Base-by-base conservation (phyloP, 2,329 filamentous ascomycete species). In the Colletotrichum karsti region DNA sequence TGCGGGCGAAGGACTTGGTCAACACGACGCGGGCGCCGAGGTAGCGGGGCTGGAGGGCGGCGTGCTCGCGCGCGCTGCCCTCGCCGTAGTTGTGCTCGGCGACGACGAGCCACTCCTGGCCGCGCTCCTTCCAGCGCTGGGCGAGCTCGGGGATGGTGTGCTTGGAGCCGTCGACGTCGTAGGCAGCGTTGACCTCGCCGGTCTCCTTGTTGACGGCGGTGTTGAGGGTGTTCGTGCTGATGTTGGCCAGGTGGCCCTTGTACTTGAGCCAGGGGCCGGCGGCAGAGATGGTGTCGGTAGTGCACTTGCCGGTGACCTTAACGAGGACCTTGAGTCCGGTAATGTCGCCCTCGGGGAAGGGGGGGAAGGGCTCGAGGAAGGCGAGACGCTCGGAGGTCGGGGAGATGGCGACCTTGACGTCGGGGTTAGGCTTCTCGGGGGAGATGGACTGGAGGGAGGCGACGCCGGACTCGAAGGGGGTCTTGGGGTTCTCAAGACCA, bases 231-330 rank as follows among this genome's bases (percentile, higher is more conserved):
- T 99, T 99, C 77, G 94, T 94, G 74, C 91, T 93, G 80, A 99
- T 99, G 85, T 99, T 99, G 79, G 96, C 94, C 70, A 99, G 89
- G 81, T 99, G 96, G 70, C 96, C 96, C 87, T 98, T 98, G 90
- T 98, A 99, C 83, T 98, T 98, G 73, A 99, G 89, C 95, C 95
- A 98, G 15, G 95, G 95, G 6, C 95, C 95, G 1, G 95, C 95
- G 35, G 95, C 95, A 39, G 95, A 98, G 81, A 99, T 99, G 74
- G 96, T 98, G 82, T 99, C 96, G 46, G 96, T 99, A 64, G 96
- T 99, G 87, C 96, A 99, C 84, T 99, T 97, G 72, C 96, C 96
- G 71, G 95, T 92, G 71, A 98, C 92, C 84, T 98, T 98, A 86
- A 97, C 95, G 15, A 99, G 91, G 18, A 99, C 94, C 57, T 91